These are phyloP conservation scores for Lablab purpureus DNA, from an alignment of 306 rosid genomes.

Conservation along the genomic window DNA sequence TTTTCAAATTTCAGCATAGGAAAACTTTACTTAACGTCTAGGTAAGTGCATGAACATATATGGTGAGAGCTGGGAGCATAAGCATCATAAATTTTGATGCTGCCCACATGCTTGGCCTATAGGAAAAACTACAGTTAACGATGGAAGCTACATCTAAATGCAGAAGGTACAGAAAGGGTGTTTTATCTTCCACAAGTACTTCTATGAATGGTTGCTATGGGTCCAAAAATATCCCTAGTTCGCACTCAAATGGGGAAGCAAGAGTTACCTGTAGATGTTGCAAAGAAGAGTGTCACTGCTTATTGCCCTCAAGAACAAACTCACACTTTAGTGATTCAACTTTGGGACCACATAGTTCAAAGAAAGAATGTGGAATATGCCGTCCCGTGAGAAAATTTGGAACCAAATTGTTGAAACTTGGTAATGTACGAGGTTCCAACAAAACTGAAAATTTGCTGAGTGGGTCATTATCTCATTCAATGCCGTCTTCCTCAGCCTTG, in stretches of 20 bases:
- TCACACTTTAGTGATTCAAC: constrained; percentile 27
- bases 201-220: constrained; percentile 9
- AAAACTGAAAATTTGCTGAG: constrained; percentile 11
- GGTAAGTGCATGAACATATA: constrained; percentile 35
- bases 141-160: constrained; percentile 43
- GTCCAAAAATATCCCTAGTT: constrained; percentile 26
- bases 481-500: constrained; percentile 21
- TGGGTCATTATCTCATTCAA: constrained; percentile 20
- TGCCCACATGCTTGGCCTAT: background rate
- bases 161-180: constrained; percentile 46
- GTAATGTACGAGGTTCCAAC: constrained; percentile 16
- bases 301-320: constrained; percentile 13
- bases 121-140: constrained; percentile 1
- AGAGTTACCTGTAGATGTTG: constrained; percentile 33
- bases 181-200: constrained; percentile 23
- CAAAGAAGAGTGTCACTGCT: constrained; percentile 6
- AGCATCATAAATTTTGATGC: constrained; percentile 38
- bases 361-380: constrained; percentile 30
- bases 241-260: constrained; percentile 35
- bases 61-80: background rate
- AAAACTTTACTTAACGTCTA: constrained; percentile 8
- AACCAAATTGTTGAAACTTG: constrained; percentile 39
- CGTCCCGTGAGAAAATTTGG: constrained; percentile 39
- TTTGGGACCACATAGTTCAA: constrained; percentile 23
- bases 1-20: constrained; percentile 16